These are phyloP conservation scores for Kokia cookei DNA, from an alignment of 441 rosid genomes.

Conservation along the genomic window DNA sequence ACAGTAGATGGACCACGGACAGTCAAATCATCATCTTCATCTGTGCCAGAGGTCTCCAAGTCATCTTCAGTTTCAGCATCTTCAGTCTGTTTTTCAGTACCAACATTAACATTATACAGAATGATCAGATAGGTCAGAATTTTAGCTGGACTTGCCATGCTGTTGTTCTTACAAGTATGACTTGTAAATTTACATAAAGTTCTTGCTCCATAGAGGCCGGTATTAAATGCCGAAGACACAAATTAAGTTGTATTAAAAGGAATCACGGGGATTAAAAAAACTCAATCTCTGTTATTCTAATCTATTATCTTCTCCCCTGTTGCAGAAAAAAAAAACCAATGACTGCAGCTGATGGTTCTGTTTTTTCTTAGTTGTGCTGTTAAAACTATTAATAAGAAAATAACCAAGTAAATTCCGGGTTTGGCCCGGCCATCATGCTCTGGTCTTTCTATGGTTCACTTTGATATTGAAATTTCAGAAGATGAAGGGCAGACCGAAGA, in stretches of 20 bases:
- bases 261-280: not conserved
- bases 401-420: not conserved
- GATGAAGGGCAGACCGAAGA: not conserved
- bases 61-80: slow-evolving; percentile 41
- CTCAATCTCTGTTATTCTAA: not conserved
- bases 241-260: not conserved
- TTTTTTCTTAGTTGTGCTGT: slow-evolving; percentile 26
- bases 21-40: slow-evolving; percentile 36
- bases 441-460: not conserved
- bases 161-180: slow-evolving; percentile 84
- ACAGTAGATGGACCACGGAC: slow-evolving; percentile 22
- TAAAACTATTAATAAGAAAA: not conserved
- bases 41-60: slow-evolving; percentile 33
- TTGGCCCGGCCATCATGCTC: not conserved
- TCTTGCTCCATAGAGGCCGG: not conserved
- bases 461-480: not conserved
- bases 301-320: slow-evolving; percentile 9
- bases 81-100: slow-evolving; percentile 19
- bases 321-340: slow-evolving; percentile 68
- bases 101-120: slow-evolving; percentile 22
- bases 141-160: slow-evolving; percentile 87
- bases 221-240: not conserved
- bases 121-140: slow-evolving; percentile 32
- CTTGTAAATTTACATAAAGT: slow-evolving; percentile 3
- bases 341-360: slow-evolving; percentile 98